Evolutionary conservation across 805 yeast species (phyloP), one percentile per base, ranked within the genome.

Genomic region (Saturnispora gosingensis): DNA sequence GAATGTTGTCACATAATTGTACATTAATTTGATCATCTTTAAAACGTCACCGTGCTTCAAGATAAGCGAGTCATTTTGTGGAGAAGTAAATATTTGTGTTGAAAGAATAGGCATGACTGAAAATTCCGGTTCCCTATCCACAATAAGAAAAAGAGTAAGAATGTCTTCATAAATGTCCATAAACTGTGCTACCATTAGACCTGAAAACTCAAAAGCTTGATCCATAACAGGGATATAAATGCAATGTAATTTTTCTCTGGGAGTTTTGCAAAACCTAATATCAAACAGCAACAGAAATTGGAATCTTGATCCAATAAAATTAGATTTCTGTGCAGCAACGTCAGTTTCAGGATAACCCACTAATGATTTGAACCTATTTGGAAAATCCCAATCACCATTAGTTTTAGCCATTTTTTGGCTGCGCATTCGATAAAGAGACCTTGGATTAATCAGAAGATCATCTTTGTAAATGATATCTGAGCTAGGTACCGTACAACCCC

Each of bases 71-170:
- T 95, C 82, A 56, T 85, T 83, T 0, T 89, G 78, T 0, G 97
- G 97, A 50, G 95, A 84, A 0, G 97, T 90, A 66, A 89, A 89
- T 22, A 93, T 69, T 67, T 93, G 99, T 0, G 91, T 82, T 0
- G 95, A 81, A 20, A 91, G 68, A 38, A 83, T 79, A 38, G 82
- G 76, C 71, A 90, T 73, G 3, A 86, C 75, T 11, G 91, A 87
- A 50, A 79, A 68, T 58, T 89, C 96, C 0, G 97, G 96, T 61
- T 93, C 98, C 54, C 96, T 75, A 61, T 93, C 99, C 56, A 80
- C 70, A 0, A 76, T 68, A 45, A 86, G 72, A 58, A 82, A 86
- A 70, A 84, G 72, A 55, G 87, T 87, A 1, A 85, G 80, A 15
- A 87, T 67, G 8, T 78, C 74, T 0, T 95, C 90, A 63, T 91